These are phyloP conservation scores for Myxozyma neotropica DNA, from an alignment of 805 yeast species.

Conservation along the genomic window DNA sequence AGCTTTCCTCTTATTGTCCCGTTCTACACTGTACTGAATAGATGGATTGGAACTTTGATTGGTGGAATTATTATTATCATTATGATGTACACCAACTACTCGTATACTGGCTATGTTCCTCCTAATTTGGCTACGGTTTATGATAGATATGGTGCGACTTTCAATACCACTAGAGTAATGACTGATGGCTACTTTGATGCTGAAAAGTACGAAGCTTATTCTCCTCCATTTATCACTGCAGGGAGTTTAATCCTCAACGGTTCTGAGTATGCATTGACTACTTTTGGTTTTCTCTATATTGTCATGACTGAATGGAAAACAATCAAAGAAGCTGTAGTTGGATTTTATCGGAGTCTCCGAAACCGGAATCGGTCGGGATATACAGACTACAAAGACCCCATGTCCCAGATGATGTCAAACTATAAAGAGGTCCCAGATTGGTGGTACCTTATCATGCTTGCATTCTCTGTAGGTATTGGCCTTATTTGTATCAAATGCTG, in stretches of 20 bases:
- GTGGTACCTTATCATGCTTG: conserved; percentile 62
- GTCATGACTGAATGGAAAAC: conserved; percentile 46
- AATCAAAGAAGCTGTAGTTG: conserved; percentile 18
- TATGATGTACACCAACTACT: conserved; percentile 54
- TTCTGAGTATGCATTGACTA: conserved; percentile 54
- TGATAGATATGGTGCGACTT: conserved; percentile 39
- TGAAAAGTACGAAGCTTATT: conserved; percentile 56
- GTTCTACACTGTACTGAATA: conserved; percentile 50
- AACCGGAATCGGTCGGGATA: conserved; percentile 7
- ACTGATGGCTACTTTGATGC: conserved; percentile 50
- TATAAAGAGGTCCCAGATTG: conserved; percentile 75
- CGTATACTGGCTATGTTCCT: conserved; percentile 48
- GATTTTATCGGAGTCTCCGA: conserved; percentile 10
- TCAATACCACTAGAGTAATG: conserved; percentile 52
- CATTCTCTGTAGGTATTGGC: conserved; percentile 44
- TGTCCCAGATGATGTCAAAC: conserved; percentile 56
- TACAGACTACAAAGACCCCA: conserved; percentile 13
- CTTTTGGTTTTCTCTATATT: conserved; percentile 55
- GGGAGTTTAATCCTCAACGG: conserved; percentile 57
- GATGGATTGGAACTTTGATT: conserved; percentile 44
- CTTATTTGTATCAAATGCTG: conserved; percentile 45
- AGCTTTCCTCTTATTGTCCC: conserved; percentile 42
- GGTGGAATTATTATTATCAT: conserved; percentile 59
- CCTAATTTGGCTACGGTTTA: conserved; percentile 51
- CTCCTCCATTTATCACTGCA: conserved; percentile 59